These are phyloP conservation scores for Byssoonygena ceratinophila DNA, from an alignment of 2,329 filamentous ascomycete genomes.

Conservation along the genomic window DNA sequence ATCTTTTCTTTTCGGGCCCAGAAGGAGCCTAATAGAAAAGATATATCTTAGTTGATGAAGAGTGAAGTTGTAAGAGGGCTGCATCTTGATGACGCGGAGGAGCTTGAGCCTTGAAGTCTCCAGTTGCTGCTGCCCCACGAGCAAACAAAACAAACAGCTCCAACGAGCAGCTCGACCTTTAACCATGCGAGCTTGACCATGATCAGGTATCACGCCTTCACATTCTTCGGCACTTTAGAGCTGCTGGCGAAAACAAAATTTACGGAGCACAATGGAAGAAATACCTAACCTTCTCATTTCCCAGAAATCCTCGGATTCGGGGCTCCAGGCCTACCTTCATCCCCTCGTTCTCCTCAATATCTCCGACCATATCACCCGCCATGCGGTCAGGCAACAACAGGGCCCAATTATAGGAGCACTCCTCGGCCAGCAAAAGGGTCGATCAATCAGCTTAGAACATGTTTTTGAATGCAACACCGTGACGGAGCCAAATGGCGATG, in stretches of 20 bases:
- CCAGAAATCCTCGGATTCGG: conserved; percentile 58
- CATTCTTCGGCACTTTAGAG: too few species aligned
- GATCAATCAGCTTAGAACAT: conserved; percentile 83
- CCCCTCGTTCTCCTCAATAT: conserved; percentile 92
- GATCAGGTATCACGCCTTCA: too few species aligned
- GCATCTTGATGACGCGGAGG: conserved; percentile 7
- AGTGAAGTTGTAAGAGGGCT: not conserved
- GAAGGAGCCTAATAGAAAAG: not conserved
- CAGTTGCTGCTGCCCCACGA: conserved; percentile 12
- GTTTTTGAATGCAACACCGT: conserved; percentile 70
- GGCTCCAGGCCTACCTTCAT: conserved; percentile 73
- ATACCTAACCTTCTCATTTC: conserved; percentile 52
- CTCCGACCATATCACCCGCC: conserved; percentile 90
- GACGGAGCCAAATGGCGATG: conserved; percentile 43
- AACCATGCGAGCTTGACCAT: not conserved
- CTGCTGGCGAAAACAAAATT: too few species aligned
- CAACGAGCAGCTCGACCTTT: not conserved
- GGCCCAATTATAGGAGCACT: conserved; percentile 77
- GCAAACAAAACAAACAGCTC: conserved; percentile 15
- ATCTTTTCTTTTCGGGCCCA: conserved; percentile 17
- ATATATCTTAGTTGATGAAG: not conserved
- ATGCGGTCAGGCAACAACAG: conserved; percentile 63
- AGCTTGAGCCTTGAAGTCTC: not conserved
- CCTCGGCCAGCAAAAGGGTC: conserved; percentile 83
- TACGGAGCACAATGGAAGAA: conserved; percentile 47